These are phyloP conservation scores for Neurospora cerealis DNA, from an alignment of 495 filamentous ascomycete species.

Conservation along the genomic window DNA sequence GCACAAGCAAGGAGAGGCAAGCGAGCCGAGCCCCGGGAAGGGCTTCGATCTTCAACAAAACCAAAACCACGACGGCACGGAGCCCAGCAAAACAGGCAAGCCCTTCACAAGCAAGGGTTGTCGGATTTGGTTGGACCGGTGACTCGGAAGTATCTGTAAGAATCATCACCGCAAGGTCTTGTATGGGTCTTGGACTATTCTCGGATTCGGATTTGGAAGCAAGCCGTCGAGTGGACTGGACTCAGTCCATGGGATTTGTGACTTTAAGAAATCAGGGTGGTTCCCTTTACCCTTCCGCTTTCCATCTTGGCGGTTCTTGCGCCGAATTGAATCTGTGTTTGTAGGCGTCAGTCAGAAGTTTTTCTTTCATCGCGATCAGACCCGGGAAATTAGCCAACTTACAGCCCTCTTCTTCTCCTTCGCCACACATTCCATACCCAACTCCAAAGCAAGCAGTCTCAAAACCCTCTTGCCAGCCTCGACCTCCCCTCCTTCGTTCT, in stretches of 20 bases:
- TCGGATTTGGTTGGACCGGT: conserved; percentile 14
- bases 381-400: conserved; percentile 9
- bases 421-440: conserved; percentile 62
- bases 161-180: conserved; percentile 43
- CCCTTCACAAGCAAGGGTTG: neutral
- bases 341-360: conserved; percentile 1
- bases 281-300: conserved; percentile 60
- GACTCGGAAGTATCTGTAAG: conserved; percentile 52
- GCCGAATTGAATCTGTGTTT: conserved; percentile 64
- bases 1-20: conserved; percentile 3
- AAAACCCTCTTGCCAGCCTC: conserved; percentile 76
- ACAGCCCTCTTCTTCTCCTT: conserved; percentile 85
- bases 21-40: conserved; percentile 3
- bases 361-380: neutral
- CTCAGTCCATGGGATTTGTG: neutral
- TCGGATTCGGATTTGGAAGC: neutral
- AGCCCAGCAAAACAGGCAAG: neutral
- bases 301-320: conserved; percentile 82
- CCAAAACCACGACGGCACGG: conserved; percentile 14
- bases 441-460: conserved; percentile 61
- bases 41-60: conserved; percentile 16
- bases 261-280: conserved; percentile 32
- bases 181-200: neutral
- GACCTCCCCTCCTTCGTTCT: conserved; percentile 31
- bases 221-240: neutral